Conservation (phyloP, 306 rosid species). For the Vigna nakashimae region DNA sequence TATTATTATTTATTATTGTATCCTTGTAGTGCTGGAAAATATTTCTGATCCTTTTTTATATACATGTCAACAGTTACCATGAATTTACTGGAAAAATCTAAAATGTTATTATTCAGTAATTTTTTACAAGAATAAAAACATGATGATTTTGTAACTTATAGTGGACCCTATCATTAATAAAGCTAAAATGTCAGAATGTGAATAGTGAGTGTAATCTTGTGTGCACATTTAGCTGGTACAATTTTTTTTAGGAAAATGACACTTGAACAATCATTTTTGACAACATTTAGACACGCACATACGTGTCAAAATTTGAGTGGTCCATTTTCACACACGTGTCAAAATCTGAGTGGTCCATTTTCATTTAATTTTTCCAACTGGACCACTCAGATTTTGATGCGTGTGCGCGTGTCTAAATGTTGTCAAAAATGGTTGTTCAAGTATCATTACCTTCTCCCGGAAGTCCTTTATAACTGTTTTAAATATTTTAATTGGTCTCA, state of each 20-base stretch:
- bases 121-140: neutral
- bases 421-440: no score
- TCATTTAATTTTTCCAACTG: no score
- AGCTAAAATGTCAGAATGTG: constrained; percentile 25
- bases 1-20: neutral
- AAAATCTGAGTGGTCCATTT: no score
- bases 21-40: neutral
- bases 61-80: neutral
- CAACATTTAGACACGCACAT: no score
- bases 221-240: neutral
- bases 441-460: no score
- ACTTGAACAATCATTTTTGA: no score
- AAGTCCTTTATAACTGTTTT: neutral
- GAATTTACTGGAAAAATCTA: neutral
- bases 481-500: neutral
- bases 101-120: no score
- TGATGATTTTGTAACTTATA: neutral
- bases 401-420: no score
- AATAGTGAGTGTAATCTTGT: constrained; percentile 12
- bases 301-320: no score
- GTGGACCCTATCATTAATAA: constrained; percentile 4
- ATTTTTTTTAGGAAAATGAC: no score
- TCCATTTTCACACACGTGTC: no score
- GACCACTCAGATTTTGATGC: no score
- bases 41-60: neutral